Base-by-base conservation (phyloP, 768 basidiomycete species). In the Podaxis pistillaris region DNA sequence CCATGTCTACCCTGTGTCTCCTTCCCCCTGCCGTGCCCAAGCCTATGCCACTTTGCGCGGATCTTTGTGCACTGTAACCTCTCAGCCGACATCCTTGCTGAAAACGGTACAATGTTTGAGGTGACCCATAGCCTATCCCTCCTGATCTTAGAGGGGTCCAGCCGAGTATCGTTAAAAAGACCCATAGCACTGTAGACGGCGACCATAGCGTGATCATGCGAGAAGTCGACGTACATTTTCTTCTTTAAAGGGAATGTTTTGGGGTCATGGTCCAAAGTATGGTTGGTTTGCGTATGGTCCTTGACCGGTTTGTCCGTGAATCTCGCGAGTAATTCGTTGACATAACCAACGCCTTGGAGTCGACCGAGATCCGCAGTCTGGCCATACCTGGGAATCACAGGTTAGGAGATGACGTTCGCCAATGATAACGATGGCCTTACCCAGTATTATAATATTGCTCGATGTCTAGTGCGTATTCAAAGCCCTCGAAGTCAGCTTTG, bases 151-250 rank as follows among this genome's bases (percentile, higher is more conserved):
- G 64, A 66, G 0, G 79, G 77, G 67, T 79, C 75, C 40, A 78
- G 72, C 17, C 15, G 56, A 58, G 63, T 80, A 81, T 6, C 28
- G 8, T 61, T 71, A 70, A 82, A 85, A 51, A 83, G 79, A 44
- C 83, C 92, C 73, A 75, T 84, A 58, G 69, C 91, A 75, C 72
- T 81, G 66, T 86, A 89, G 52, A 94, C 88, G 30, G 91, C 87
- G 40, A 91, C 77, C 85, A 96, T 91, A 68, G 88, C 79, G 71
- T 94, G 91, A 70, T 94, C 93, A 71, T 95, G 93, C 7, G 90
- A 85, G 71, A 94, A 94, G 74, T 95, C 93, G 24, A 83, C 86
- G 67, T 91, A 91, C 51, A 92, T 68, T 5, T 76, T 76, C 63
- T 83, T 81, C 63, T 85, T 68, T 9, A 91, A 79, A 0, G 93